Percentiles rank a stretch among this genome's conserved stretches.
phyloP scores from a whole-genome alignment of 2,329 filamentous ascomycete genomes.

The Daldinia sp. region DNA sequence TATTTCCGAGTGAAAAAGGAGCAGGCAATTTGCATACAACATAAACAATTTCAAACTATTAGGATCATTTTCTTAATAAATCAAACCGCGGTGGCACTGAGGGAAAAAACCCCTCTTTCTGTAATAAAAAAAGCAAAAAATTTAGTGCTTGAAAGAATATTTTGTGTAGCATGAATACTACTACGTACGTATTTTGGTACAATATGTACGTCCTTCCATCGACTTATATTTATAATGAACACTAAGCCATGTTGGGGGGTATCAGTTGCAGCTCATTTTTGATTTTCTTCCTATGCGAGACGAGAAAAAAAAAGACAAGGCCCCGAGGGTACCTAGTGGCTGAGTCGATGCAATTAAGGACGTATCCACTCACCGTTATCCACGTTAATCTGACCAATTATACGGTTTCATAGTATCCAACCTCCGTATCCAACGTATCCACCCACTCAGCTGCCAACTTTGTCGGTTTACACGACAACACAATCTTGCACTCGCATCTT shows the following conservation, averaged over 20 bases:
- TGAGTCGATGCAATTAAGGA: conserved; percentile 33
- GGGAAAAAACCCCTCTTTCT: neutral
- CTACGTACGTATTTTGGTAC: neutral
- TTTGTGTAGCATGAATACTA: neutral
- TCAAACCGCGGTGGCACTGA: neutral
- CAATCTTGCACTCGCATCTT: conserved; percentile 19
- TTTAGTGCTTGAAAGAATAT: too few relatives aligned
- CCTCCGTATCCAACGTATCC: neutral
- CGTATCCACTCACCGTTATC: conserved; percentile 22
- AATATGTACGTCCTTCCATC: neutral
- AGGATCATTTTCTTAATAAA: neutral
- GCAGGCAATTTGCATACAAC: too few relatives aligned
- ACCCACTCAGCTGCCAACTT: conserved; percentile 36
- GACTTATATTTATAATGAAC: conserved; percentile 11
- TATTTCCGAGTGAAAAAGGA: too few relatives aligned
- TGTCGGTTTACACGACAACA: conserved; percentile 36
- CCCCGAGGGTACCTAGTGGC: conserved; percentile 11
- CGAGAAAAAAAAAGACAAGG: neutral
- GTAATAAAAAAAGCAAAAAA: too few relatives aligned
- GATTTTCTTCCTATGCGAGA: conserved; percentile 17
- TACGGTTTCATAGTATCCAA: neutral
- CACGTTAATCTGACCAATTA: conserved; percentile 28
- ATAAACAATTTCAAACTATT: too few relatives aligned
- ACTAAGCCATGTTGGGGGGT: conserved; percentile 3
- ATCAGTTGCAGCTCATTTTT: too few relatives aligned